Percentiles rank a stretch among this genome's conserved stretches.
Evolutionary conservation across 1,284 basidiomycete species (phyloP).

Genomic region (Irpex sp.): DNA sequence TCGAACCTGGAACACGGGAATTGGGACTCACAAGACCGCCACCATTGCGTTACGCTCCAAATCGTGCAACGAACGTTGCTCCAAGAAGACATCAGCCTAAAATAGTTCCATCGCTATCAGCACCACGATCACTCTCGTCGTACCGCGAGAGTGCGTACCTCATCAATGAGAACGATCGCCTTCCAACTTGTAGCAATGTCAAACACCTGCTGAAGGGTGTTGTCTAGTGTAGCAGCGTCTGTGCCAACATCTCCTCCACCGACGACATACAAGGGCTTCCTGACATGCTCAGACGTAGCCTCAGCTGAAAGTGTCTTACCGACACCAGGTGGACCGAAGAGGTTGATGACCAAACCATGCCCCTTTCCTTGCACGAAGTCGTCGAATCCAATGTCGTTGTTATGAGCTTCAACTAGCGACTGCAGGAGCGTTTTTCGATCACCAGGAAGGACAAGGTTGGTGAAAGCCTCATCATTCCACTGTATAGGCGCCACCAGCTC

Average conservation of each 20-base stretch:
- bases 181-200: constrained; percentile 59
- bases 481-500: constrained; percentile 44
- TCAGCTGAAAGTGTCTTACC: constrained; percentile 52
- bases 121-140: not conserved
- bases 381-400: constrained; percentile 48
- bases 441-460: constrained; percentile 50
- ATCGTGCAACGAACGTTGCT: constrained; percentile 59
- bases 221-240: constrained; percentile 31
- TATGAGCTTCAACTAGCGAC: constrained; percentile 56
- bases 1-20: not conserved
- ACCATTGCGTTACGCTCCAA: constrained; percentile 63
- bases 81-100: constrained; percentile 47
- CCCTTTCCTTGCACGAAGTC: constrained; percentile 64
- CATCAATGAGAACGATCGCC: constrained; percentile 61
- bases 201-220: constrained; percentile 21
- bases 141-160: constrained; percentile 25
- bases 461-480: constrained; percentile 57
- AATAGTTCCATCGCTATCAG: not conserved
- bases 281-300: constrained; percentile 58
- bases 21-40: constrained; percentile 43
- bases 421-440: constrained; percentile 50
- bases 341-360: constrained; percentile 55
- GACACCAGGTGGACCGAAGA: constrained; percentile 60
- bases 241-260: constrained; percentile 59
- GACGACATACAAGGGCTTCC: constrained; percentile 54